Evolutionary conservation across 768 basidiomycete genomes (phyloP).

Genomic region (Rhodotorula babjevae): DNA sequence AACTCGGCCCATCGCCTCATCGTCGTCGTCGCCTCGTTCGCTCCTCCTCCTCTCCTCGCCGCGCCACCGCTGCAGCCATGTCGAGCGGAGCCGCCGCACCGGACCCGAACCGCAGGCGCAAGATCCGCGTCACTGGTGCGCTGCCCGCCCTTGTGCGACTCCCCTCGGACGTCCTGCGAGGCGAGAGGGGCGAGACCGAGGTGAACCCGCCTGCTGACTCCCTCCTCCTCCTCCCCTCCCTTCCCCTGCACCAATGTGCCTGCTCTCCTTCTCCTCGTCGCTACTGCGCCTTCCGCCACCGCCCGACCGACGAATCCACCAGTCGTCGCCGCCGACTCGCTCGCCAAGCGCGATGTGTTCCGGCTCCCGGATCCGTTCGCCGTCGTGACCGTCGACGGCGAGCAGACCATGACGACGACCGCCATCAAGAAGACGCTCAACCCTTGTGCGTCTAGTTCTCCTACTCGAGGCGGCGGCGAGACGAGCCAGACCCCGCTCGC

Average conservation of each 20-base stretch:
- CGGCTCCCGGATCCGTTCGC: slow-evolving; percentile 96
- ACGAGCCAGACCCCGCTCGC: too few relatives aligned
- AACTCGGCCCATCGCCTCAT: not conserved
- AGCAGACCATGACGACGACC: slow-evolving; percentile 93
- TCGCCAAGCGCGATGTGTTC: slow-evolving; percentile 92
- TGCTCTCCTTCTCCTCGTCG: not conserved
- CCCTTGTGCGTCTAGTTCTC: slow-evolving; percentile 27
- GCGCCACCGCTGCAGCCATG: not conserved
- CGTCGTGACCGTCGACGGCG: slow-evolving; percentile 94
- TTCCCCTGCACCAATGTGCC: not conserved
- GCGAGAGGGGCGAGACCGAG: not conserved
- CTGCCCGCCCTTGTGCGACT: not conserved
- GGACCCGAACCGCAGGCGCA: slow-evolving; percentile 21
- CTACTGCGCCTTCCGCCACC: too few relatives aligned
- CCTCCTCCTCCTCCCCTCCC: too few relatives aligned
- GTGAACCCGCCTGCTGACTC: not conserved
- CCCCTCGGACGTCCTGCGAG: not conserved
- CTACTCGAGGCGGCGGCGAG: not conserved
- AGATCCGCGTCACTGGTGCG: slow-evolving; percentile 34
- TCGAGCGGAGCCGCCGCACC: slow-evolving; percentile 44
- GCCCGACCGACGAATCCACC: too few relatives aligned
- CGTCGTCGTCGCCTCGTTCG: not conserved
- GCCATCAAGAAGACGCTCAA: slow-evolving; percentile 64
- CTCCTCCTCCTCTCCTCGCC: not conserved
- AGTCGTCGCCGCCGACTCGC: slow-evolving; percentile 80